A percentile compares a stretch with the other conserved stretches of the same genome.
These are phyloP conservation scores for Phytophthora tentaculata DNA, from an alignment of 352 stramenopile genomes.

Conservation along the genomic window DNA sequence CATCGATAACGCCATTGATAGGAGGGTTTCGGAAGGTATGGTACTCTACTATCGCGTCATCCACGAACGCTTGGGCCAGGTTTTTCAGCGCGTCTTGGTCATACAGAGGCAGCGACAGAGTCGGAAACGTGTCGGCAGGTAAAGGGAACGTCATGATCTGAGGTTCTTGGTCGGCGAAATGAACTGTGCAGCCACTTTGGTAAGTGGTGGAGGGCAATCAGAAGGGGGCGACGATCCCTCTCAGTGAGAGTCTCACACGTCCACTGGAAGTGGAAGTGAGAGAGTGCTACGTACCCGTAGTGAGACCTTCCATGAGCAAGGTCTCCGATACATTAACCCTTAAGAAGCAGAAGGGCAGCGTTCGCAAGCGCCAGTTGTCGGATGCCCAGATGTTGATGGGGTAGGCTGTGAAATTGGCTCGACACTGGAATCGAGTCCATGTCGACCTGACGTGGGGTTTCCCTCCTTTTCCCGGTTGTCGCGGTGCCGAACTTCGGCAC, in stretches of 20 bases:
- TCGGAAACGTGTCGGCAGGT: constrained; percentile 44
- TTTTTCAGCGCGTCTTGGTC: constrained; percentile 47
- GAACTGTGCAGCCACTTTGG: neutral
- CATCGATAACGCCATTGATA: constrained; percentile 46
- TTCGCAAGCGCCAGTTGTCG: constrained; percentile 16
- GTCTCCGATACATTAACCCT: too few relatives aligned
- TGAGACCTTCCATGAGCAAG: constrained; percentile 14
- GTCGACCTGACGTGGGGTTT: neutral
- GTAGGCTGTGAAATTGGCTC: constrained; percentile 5
- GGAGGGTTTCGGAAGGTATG: constrained; percentile 37
- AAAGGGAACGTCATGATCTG: constrained; percentile 43
- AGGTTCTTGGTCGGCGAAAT: neutral
- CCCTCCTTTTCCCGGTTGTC: constrained; percentile 1
- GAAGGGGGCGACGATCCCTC: constrained; percentile 1
- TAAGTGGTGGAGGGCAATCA: neutral
- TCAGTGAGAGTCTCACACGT: too few relatives aligned
- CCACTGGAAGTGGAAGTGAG: constrained; percentile 1
- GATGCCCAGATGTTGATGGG: constrained; percentile 29
- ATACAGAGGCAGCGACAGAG: constrained; percentile 45
- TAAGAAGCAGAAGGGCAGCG: constrained; percentile 26
- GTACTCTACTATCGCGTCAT: constrained; percentile 55
- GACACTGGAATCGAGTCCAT: neutral
- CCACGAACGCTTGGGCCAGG: constrained; percentile 46
- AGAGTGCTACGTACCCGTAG: constrained; percentile 3
- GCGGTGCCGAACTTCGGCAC: too few relatives aligned